Evolutionary conservation across 306 rosid genomes (phyloP), one percentile per base, ranked within the genome.

Genomic region (Lathyrus aphaca): DNA sequence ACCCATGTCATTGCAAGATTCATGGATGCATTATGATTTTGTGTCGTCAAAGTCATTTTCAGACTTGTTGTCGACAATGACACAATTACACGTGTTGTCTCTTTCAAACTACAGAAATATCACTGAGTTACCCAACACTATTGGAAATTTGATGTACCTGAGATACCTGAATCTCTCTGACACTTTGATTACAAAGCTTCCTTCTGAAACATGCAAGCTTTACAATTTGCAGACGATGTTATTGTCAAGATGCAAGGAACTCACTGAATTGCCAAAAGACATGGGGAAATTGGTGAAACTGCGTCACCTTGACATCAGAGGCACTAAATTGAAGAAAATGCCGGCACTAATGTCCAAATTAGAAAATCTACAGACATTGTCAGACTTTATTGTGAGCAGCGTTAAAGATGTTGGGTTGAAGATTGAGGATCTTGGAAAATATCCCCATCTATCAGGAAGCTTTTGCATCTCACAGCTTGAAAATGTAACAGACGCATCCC

Each of bases 141-240:
- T 80, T 10, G 65, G 73, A 13, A 27, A 66, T 1, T 43, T 83
- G 40, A 58, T 64, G 12, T 50, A 76, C n/a, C 12, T 77, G 13
- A 55, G 75, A 18, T 76, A 83, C 32, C 54, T 83, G 5, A 14
- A 83, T 32, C 27, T 80, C 11, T 71, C 73, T 19, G 0, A 0
- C 5, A 64, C 69, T 25, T 0, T 0, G 7, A 64, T 64, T 43
- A 3, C 14, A 44, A 23, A 3, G 30, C 21, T 64, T 13, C 69
- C 69, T 0, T 8, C 7, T 1, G 40, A 14, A 44, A 40, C 19
- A 4, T 43, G 69, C 25, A 44, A 44, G 40, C 55, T 44, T 40
- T 43, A 43, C 29, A 80, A 74, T 57, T n/a, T 83, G 13, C 71
- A 77, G n/a, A n/a, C n/a, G n/a, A n/a, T n/a, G n/a, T n/a, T n/a